Base-by-base conservation (phyloP, 1,284 basidiomycete species). In the Pisolithus thermaeus region DNA sequence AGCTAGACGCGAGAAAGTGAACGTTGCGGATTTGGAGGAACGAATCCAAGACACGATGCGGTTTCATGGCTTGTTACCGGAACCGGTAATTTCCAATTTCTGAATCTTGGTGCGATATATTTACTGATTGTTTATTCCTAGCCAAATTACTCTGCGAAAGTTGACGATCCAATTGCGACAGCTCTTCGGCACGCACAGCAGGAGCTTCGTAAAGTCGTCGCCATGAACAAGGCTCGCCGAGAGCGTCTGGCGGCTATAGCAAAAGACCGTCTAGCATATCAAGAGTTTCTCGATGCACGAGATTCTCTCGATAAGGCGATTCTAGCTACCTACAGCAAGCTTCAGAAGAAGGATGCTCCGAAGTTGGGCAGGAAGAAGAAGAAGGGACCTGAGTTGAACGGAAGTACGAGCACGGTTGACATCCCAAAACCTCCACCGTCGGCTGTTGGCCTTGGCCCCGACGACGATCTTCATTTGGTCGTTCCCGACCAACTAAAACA, bases 141-240 rank as follows among this genome's bases (percentile, higher is more conserved):
- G 89, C 86, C 87, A 51, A 85, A 93, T 65, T 89, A 82, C 60
- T 74, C 81, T 1, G 77, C 83, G 42, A 81, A 86, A 48, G 87
- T 92, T 41, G 95, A 97, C 62, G 95, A 98, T 68, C 93, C 95
- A 47, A 90, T 98, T 53, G 88, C 93, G 2, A 85, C 89, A 2
- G 89, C 92, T 1, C 79, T 98, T 2, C 87, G 96, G 1, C 84
- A 90, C 53, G 90, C 91, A 28, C 95, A 98, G 67, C 74, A 78
- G n/a, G 82, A 90, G 58, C 77, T 98, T 3, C 81, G 86, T 5
- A 74, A 73, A 6, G 90, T 97, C 50, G 76, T 88, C 2, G 78
- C 83, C 7, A 77, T 83, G 53, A 98, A 98, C 73, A 91, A 92
- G 61, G 79, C 81, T 11, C 87, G 95, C 23, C 90, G 89, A 63